A percentile compares a stretch with the other conserved stretches of the same genome.
Evolutionary conservation across 179 eudicot species (phyloP).

Genomic region (Patellifolia procumbens): DNA sequence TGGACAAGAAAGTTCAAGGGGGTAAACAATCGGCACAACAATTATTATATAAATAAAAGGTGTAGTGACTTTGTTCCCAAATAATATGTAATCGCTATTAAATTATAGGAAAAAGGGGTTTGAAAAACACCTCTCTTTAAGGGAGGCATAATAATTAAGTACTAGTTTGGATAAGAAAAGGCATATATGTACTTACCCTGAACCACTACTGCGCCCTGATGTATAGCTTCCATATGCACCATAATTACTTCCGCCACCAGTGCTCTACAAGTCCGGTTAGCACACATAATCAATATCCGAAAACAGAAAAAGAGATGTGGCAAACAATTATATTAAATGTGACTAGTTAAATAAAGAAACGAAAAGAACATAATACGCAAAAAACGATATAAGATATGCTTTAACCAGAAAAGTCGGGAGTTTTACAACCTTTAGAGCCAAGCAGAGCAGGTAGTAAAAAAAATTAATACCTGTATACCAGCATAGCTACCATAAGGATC

Average conservation of each 20-base stretch:
- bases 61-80: no score
- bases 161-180: no score
- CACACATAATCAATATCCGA: background rate
- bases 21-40: background rate
- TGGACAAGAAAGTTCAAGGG: background rate
- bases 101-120: no score
- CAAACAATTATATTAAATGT: background rate
- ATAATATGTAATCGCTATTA: no score
- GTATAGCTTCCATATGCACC: conserved; percentile 87
- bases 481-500: conserved; percentile 81
- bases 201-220: conserved; percentile 69
- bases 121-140: no score
- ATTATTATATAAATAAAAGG: no score
- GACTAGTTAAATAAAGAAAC: background rate
- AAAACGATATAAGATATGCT: background rate
- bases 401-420: background rate
- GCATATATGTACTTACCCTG: conserved; percentile 58
- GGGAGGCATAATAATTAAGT: no score
- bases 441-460: background rate
- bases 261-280: conserved; percentile 45
- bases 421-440: background rate
- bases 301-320: background rate
- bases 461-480: conserved; percentile 70
- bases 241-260: conserved; percentile 55
- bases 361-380: background rate